These are phyloP conservation scores for Tulasnella sp. DNA, from an alignment of 768 basidiomycete species.

Conservation along the genomic window DNA sequence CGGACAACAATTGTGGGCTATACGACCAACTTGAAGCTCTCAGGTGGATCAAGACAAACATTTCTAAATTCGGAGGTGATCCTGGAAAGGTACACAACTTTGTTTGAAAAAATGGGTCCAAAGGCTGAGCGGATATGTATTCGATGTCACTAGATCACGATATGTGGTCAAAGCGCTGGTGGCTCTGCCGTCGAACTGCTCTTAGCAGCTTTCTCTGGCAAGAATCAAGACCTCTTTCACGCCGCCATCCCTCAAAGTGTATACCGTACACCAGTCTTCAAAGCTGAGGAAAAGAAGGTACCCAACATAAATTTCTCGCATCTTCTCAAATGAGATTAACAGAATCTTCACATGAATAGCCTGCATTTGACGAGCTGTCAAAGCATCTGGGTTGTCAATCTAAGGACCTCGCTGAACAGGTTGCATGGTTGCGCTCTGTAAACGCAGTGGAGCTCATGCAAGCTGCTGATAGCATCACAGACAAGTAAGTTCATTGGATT, in stretches of 20 bases:
- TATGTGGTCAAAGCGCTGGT: conserved; percentile 56
- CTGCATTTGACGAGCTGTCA: conserved; percentile 44
- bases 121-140: too few relatives aligned
- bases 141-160: conserved; percentile 28
- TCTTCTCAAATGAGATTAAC: too few relatives aligned
- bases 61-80: conserved; percentile 34
- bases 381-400: conserved; percentile 40
- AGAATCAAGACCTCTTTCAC: conserved; percentile 34
- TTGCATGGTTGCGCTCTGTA: conserved; percentile 9
- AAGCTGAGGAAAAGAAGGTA: conserved; percentile 44
- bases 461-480: conserved; percentile 21
- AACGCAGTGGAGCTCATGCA: conserved; percentile 34
- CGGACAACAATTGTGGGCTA: conserved; percentile 46
- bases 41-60: conserved; percentile 32
- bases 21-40: conserved; percentile 41
- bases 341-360: conserved; percentile 26
- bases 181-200: conserved; percentile 45
- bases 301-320: not conserved
- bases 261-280: conserved; percentile 41
- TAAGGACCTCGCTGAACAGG: conserved; percentile 20
- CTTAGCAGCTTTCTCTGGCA: conserved; percentile 36
- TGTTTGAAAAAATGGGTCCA: not conserved
- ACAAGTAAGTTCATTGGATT: conserved; percentile 7
- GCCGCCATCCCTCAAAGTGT: conserved; percentile 55
- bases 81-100: conserved; percentile 19